These are phyloP conservation scores for Bacidia rubella DNA, from an alignment of 495 filamentous ascomycete species.

Conservation along the genomic window DNA sequence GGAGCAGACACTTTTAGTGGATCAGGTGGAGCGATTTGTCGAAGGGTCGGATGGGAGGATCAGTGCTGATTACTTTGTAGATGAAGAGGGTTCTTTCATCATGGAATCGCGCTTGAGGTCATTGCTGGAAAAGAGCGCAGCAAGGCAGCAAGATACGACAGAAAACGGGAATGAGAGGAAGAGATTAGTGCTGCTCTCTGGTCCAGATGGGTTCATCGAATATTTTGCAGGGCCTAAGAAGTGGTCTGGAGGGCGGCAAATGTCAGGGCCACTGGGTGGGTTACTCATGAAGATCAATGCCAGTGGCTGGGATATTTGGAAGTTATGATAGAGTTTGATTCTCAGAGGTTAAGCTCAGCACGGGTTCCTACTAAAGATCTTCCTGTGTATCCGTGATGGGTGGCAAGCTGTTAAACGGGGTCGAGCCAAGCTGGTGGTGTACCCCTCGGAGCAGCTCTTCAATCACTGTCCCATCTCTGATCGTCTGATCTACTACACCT, in stretches of 20 bases:
- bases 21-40: constrained; percentile 47
- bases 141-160: constrained; percentile 19
- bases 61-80: constrained; percentile 58
- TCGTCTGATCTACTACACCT: constrained; percentile 70
- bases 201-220: constrained; percentile 78
- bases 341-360: too few relatives aligned
- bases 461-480: constrained; percentile 58
- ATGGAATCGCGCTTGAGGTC: constrained; percentile 31
- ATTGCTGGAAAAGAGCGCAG: constrained; percentile 3
- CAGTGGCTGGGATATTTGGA: constrained; percentile 46
- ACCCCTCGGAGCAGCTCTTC: constrained; percentile 47
- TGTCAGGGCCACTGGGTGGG: constrained; percentile 51
- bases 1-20: constrained; percentile 35
- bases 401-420: not conserved
- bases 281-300: constrained; percentile 39
- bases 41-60: constrained; percentile 40
- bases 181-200: constrained; percentile 65
- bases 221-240: constrained; percentile 65
- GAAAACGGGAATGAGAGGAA: constrained; percentile 20
- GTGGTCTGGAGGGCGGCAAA: constrained; percentile 56
- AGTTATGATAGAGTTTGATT: constrained; percentile 45
- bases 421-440: not conserved
- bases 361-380: too few relatives aligned
- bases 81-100: constrained; percentile 60
- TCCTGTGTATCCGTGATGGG: not conserved